Evolutionary conservation across 1,284 basidiomycete genomes (phyloP), one percentile per base, ranked within the genome.

Genomic region (Spongispora temasekensis): DNA sequence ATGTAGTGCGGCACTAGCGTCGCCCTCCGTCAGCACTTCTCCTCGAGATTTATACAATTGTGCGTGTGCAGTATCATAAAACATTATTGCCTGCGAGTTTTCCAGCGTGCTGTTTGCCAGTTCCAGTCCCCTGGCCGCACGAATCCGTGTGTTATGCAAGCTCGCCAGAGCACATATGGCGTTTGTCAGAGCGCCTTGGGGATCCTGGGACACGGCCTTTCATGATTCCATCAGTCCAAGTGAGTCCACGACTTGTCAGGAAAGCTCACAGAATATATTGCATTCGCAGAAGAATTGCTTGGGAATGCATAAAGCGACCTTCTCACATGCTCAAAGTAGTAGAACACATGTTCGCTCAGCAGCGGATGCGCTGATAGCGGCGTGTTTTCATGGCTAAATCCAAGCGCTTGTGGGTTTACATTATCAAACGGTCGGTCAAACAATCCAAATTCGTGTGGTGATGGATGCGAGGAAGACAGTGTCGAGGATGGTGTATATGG

Each of bases 161-260:
- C 83, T 85, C 37, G 89, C 84, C 58, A 93, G 79, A n/a, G 91
- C 90, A 72, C 86, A 89, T 42, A 91, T 81, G 13, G 89, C 86
- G 69, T 86, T 83, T 3, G 88, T 83, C 57, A 92, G 81, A 3
- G 88, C 80, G 55, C 90, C 88, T 57, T 81, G 81, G 10, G 88
- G 88, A 48, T 90, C 84, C 68, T 84, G 79, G 53, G 84, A 74
- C 57, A 90, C 82, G 59, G 84, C 76, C 89, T 91, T 71, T 21
- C 63, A n/a, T 53, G 28, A 30, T 40, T 30, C 31, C 30, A 27
- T 71, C 44, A 73, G 55, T 42, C 37, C 30, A 53, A 54, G 61
- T 61, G 42, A 28, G 63, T 63, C 25, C 25, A 12, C 5, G 2
- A 35, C 48, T 23, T 25, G 32, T 35, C 32, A 42, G 50, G 31